These are phyloP conservation scores for Fagus sylvatica DNA, from an alignment of 306 rosid genomes.

Conservation along the genomic window DNA sequence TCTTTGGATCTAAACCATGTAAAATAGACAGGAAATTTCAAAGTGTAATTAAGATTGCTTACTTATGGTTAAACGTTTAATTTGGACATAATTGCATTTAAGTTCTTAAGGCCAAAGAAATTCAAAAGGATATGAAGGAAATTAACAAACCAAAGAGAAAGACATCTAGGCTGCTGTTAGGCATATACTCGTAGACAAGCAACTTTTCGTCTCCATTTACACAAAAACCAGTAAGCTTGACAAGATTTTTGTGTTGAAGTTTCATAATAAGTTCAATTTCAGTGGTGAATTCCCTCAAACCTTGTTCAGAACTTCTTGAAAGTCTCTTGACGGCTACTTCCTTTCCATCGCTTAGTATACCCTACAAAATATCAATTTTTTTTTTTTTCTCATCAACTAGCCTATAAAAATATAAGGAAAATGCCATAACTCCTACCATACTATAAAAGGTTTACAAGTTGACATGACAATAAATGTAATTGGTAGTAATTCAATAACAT, in stretches of 20 bases:
- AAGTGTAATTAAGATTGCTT: too few species aligned
- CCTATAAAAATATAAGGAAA: too few species aligned
- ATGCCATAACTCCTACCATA: too few species aligned
- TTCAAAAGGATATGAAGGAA: not conserved
- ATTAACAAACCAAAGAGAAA: slow-evolving; percentile 46
- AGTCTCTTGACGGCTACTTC: slow-evolving; percentile 73
- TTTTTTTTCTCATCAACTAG: too few species aligned
- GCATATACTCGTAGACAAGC: slow-evolving; percentile 66
- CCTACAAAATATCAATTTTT: slow-evolving; percentile 21
- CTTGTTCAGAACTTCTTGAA: slow-evolving; percentile 57
- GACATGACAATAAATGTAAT: too few species aligned
- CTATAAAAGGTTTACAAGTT: too few species aligned
- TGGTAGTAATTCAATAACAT: too few species aligned
- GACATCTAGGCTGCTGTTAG: slow-evolving; percentile 56
- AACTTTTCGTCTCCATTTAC: slow-evolving; percentile 60
- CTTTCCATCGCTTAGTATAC: slow-evolving; percentile 44
- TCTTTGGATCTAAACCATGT: slow-evolving; percentile 28
- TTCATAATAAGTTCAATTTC: slow-evolving; percentile 57
- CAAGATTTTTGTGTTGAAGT: slow-evolving; percentile 76
- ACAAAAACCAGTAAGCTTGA: slow-evolving; percentile 67
- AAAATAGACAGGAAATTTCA: not conserved
- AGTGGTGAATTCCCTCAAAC: slow-evolving; percentile 57
- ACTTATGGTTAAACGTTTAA: too few species aligned
- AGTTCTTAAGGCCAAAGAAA: not conserved
- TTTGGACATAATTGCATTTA: not conserved